Conservation (phyloP, 2,329 filamentous ascomycete genomes). For the Clarireedia homoeocarpa region DNA sequence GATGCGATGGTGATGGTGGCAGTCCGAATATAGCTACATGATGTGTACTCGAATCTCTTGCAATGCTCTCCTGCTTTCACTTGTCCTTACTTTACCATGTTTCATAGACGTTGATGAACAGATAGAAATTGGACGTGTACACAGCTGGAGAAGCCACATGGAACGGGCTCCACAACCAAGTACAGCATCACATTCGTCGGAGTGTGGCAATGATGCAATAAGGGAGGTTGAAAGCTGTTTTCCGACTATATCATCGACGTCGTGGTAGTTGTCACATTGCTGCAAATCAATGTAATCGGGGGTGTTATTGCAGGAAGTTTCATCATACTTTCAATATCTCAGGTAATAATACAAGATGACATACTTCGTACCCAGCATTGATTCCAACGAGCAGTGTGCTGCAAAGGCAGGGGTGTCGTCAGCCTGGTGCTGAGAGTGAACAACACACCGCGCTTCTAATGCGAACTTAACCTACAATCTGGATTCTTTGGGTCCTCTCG, state of each 20-base stretch:
- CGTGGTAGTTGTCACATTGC: constrained; percentile 3
- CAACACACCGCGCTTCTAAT: constrained; percentile 25
- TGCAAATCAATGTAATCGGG: background rate
- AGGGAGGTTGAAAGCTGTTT: background rate
- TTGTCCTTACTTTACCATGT: background rate
- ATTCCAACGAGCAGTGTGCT: constrained; percentile 13
- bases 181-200: background rate
- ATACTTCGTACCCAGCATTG: background rate
- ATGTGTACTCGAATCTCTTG: background rate
- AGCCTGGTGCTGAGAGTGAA: constrained; percentile 19
- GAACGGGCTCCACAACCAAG: background rate
- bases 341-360: constrained; percentile 1
- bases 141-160: constrained; percentile 3
- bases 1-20: background rate
- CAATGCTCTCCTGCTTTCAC: background rate
- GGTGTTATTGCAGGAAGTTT: constrained; percentile 5
- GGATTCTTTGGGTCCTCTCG: constrained; percentile 12
- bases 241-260: constrained; percentile 1
- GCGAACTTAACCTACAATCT: constrained; percentile 13
- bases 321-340: background rate
- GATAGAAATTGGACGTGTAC: background rate
- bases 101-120: background rate
- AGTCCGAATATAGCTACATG: background rate
- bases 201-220: background rate
- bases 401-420: constrained; percentile 21